These are phyloP conservation scores for Scheffersomyces titani DNA, from an alignment of 1,139 yeast genomes.

Conservation along the genomic window DNA sequence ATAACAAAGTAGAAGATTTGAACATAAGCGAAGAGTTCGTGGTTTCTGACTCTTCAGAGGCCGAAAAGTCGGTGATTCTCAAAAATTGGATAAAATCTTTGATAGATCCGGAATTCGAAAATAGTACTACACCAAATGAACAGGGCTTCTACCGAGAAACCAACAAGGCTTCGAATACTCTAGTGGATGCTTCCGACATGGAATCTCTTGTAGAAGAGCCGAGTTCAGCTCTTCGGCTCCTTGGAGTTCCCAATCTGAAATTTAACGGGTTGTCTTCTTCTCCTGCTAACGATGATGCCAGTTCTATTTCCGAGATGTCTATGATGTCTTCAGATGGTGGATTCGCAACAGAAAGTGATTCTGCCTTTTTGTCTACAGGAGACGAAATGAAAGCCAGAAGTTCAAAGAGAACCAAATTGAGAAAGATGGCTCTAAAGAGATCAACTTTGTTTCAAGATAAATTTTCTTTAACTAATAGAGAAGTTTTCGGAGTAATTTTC, in stretches of 20 bases:
- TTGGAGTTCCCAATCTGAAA: not conserved
- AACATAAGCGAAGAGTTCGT: constrained; percentile 13
- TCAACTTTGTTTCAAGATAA: constrained; percentile 8
- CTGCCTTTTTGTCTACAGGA: not conserved
- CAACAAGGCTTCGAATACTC: constrained; percentile 15
- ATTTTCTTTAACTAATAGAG: constrained; percentile 39
- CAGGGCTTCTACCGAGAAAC: constrained; percentile 45
- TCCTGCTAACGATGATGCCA: constrained; percentile 8
- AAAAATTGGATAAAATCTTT: constrained; percentile 32
- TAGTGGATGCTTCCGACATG: constrained; percentile 29
- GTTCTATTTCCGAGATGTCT: constrained; percentile 27
- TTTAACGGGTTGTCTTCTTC: constrained; percentile 2
- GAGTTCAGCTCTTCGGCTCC: not conserved
- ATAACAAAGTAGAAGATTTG: constrained; percentile 11
- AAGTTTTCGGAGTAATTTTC: constrained; percentile 70
- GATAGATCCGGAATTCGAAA: constrained; percentile 33
- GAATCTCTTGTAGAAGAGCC: constrained; percentile 20
- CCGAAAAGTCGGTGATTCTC: constrained; percentile 16
- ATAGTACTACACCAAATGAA: constrained; percentile 30
- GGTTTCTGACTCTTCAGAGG: constrained; percentile 7
- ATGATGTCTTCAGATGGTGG: constrained; percentile 13
- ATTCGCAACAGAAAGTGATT: constrained; percentile 6
- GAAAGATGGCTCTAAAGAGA: constrained; percentile 4
- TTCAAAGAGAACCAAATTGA: constrained; percentile 9
- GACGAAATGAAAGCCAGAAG: not conserved